These are phyloP conservation scores for Handroanthus guayacan DNA, from an alignment of 257 asterid species.

Conservation along the genomic window DNA sequence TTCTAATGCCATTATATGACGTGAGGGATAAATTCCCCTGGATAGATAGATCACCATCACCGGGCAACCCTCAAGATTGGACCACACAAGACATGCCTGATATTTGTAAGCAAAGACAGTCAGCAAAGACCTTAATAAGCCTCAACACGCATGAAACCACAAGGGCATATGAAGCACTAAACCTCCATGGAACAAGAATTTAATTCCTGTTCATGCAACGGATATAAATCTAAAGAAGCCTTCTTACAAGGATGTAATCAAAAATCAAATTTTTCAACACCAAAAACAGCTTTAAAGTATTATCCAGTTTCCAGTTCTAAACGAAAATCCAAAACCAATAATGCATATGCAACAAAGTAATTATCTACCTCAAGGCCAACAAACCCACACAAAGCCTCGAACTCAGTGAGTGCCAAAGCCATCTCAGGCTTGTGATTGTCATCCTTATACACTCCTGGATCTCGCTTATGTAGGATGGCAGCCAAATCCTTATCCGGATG, in stretches of 20 bases:
- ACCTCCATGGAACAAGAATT: constrained; percentile 8
- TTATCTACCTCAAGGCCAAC: constrained; percentile 67
- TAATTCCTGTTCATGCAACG: constrained; percentile 5
- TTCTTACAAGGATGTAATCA: neutral
- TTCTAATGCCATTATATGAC: neutral
- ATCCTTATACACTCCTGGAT: constrained; percentile 79
- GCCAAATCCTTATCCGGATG: constrained; percentile 96
- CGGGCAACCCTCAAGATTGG: neutral
- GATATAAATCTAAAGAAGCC: neutral
- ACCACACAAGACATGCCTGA: neutral
- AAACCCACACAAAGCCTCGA: constrained; percentile 91
- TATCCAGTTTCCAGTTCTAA: constrained; percentile 27
- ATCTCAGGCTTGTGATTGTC: constrained; percentile 98
- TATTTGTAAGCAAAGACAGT: neutral
- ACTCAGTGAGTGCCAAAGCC: constrained; percentile 88
- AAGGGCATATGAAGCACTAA: constrained; percentile 21
- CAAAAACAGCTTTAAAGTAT: neutral
- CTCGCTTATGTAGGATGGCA: constrained; percentile 63
- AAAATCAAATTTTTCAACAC: constrained; percentile 2
- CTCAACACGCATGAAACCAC: constrained; percentile 32
- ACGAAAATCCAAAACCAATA: neutral
- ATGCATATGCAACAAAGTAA: constrained; percentile 16
- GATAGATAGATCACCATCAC: neutral
- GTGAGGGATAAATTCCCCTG: neutral
- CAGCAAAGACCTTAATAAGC: neutral